Percentiles rank a stretch among this genome's conserved stretches.
Evolutionary conservation across 139 green algal species (phyloP).

Genomic region (Micractinium sp.): DNA sequence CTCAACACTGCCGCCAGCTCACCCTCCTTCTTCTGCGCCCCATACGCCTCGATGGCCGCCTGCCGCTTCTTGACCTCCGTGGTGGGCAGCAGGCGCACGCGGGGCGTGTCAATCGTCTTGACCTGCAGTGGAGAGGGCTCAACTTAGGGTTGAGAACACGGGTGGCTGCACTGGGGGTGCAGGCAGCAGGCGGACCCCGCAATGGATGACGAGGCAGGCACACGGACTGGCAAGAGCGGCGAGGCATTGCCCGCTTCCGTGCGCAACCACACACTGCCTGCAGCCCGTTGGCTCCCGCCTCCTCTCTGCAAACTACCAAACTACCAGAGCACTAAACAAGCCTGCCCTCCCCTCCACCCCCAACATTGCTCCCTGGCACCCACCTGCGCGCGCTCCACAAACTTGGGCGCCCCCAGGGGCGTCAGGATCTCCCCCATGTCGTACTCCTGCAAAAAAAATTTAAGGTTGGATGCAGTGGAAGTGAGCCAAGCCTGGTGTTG

Average conservation of each 20-base stretch:
- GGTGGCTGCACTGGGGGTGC: no score
- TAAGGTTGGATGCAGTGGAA: no score
- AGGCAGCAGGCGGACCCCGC: no score
- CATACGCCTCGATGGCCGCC: slow-evolving; percentile 31
- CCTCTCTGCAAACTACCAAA: no score
- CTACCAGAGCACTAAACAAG: no score
- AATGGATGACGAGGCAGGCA: background rate
- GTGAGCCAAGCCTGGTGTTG: background rate
- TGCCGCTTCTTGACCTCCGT: slow-evolving; percentile 34
- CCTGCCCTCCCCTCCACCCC: no score
- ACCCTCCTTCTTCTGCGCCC: background rate
- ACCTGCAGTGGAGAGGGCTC: no score
- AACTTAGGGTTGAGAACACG: no score
- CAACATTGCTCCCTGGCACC: background rate
- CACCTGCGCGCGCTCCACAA: slow-evolving; percentile 55
- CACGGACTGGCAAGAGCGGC: background rate
- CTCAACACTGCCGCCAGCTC: background rate
- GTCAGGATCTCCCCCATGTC: slow-evolving; percentile 45
- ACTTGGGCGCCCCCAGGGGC: slow-evolving; percentile 47
- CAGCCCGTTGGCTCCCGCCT: no score
- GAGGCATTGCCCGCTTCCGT: no score
- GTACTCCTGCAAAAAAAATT: slow-evolving; percentile 37
- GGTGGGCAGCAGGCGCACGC: slow-evolving; percentile 31
- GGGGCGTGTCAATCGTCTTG: slow-evolving; percentile 52
- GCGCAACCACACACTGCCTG: no score